phyloP scores from a whole-genome alignment of 1,284 basidiomycete genomes.

The Apiotrichum mycotoxinovorans region DNA sequence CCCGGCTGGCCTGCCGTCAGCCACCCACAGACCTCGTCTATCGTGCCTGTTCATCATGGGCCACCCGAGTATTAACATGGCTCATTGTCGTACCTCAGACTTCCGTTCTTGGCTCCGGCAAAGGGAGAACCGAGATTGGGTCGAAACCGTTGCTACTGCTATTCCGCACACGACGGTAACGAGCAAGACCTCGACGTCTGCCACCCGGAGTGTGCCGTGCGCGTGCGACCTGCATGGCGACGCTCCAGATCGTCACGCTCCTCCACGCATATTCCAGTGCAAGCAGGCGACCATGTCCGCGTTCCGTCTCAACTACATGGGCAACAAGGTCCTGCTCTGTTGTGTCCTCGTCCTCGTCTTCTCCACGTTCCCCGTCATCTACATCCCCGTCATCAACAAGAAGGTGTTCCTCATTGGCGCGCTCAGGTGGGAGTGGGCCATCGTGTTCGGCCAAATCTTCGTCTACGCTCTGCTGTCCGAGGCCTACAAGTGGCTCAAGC shows the following conservation, averaged over 20 bases:
- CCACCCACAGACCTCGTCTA: too few relatives aligned
- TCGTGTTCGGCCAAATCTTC: slow-evolving; percentile 46
- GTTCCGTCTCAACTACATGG: slow-evolving; percentile 55
- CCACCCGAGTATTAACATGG: too few relatives aligned
- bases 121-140: too few relatives aligned
- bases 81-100: too few relatives aligned
- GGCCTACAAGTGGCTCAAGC: slow-evolving; percentile 40
- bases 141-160: too few relatives aligned
- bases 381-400: slow-evolving; percentile 49
- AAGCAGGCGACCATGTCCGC: slow-evolving; percentile 46
- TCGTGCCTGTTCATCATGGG: too few relatives aligned
- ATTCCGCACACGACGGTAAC: slow-evolving; percentile 57
- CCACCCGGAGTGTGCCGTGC: slow-evolving; percentile 56
- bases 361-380: slow-evolving; percentile 46
- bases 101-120: too few relatives aligned
- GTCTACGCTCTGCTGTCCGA: slow-evolving; percentile 41
- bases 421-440: slow-evolving; percentile 49
- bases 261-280: slow-evolving; percentile 48
- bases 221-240: slow-evolving; percentile 57
- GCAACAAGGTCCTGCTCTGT: slow-evolving; percentile 58
- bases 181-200: slow-evolving; percentile 36
- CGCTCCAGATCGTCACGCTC: slow-evolving; percentile 55
- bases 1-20: too few relatives aligned
- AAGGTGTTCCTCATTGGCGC: slow-evolving; percentile 44
- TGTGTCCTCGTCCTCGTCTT: slow-evolving; percentile 44